Conservation (phyloP, 352 stramenopile genomes). For the Globisporangium paroecandrum region DNA sequence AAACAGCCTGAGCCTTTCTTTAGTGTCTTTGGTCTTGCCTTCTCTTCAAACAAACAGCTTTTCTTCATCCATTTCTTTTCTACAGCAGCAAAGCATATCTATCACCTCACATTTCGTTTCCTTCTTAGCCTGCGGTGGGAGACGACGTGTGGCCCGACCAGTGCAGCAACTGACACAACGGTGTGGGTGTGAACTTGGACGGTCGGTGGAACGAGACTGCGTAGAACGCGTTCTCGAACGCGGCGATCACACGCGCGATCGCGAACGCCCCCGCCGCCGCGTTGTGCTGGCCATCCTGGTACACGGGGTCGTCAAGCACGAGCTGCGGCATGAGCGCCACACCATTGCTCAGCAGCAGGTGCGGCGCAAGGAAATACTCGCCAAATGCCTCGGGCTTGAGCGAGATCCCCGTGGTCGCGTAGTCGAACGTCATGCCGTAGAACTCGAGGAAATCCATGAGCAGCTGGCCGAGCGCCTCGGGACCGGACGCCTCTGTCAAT, state of each 20-base stretch:
- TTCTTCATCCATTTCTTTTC: neutral
- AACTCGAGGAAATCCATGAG: slow-evolving; percentile 88
- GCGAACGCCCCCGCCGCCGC: slow-evolving; percentile 71
- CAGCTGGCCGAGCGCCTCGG: slow-evolving; percentile 51
- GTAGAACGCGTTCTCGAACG: slow-evolving; percentile 83
- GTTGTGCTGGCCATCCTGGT: slow-evolving; percentile 76
- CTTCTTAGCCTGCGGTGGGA: slow-evolving; percentile 10
- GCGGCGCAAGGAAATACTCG: slow-evolving; percentile 62
- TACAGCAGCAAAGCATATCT: neutral
- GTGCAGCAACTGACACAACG: slow-evolving; percentile 75
- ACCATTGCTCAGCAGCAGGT: slow-evolving; percentile 38
- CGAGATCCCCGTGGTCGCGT: slow-evolving; percentile 75
- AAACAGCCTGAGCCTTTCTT: neutral
- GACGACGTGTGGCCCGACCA: slow-evolving; percentile 55
- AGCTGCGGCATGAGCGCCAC: slow-evolving; percentile 64
- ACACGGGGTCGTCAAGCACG: slow-evolving; percentile 81
- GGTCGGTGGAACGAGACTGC: slow-evolving; percentile 70
- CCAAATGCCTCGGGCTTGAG: slow-evolving; percentile 76
- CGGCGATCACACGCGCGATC: slow-evolving; percentile 70
- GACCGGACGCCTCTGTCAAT: slow-evolving; percentile 21
- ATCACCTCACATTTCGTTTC: neutral
- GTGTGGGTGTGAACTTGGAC: slow-evolving; percentile 73
- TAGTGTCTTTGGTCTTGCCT: neutral
- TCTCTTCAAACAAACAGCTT: neutral
- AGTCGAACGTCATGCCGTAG: slow-evolving; percentile 84